Conservation (phyloP, 1,139 yeast genomes). For the Yamadazyma atlantica region DNA sequence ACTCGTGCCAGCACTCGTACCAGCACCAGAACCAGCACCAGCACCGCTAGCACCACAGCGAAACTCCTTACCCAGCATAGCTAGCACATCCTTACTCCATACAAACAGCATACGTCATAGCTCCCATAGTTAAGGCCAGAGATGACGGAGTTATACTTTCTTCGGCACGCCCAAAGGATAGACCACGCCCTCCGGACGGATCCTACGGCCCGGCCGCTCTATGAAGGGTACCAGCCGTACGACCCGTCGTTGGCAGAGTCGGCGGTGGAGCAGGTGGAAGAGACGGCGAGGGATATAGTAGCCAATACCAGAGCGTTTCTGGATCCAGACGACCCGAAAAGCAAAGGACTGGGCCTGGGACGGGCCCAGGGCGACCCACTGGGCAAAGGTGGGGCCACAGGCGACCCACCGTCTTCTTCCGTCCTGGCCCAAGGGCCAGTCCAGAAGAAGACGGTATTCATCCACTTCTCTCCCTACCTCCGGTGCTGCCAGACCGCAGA, state of each 20-base stretch:
- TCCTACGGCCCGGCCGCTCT: conserved; percentile 27
- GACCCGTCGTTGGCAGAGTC: conserved; percentile 40
- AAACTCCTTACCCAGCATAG: no score
- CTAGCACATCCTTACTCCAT: no score
- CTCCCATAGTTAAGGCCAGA: background rate
- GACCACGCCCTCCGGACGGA: conserved; percentile 36
- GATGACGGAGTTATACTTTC: conserved; percentile 36
- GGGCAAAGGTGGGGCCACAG: no score
- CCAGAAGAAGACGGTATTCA: conserved; percentile 38
- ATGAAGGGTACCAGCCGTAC: conserved; percentile 31
- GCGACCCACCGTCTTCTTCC: no score
- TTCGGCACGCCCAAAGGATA: conserved; percentile 47
- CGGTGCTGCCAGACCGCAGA: conserved; percentile 50
- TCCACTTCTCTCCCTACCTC: conserved; percentile 47
- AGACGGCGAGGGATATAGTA: conserved; percentile 31
- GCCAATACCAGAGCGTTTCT: conserved; percentile 26
- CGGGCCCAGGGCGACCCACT: no score
- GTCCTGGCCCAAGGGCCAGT: no score
- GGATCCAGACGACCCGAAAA: conserved; percentile 8
- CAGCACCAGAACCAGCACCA: background rate
- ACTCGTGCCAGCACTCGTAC: background rate
- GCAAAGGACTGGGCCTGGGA: no score
- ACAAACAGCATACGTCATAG: no score
- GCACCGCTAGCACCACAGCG: background rate
- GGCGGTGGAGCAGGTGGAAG: conserved; percentile 31